Evolutionary conservation across 2,329 filamentous ascomycete species (phyloP).

Genomic region (Albophoma yamanashiensis): DNA sequence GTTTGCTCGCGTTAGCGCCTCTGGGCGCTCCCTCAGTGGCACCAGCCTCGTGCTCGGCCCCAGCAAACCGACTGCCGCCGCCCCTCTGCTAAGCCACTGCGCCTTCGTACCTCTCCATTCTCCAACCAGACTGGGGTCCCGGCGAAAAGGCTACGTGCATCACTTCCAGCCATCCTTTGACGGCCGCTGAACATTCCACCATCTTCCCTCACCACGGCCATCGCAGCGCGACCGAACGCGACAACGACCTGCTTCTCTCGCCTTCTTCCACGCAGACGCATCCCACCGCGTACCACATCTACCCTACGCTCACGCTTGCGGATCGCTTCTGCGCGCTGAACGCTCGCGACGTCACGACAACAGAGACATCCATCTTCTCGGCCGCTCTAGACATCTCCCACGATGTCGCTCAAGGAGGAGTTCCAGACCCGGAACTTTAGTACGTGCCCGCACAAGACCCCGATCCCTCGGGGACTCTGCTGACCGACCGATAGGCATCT

Average conservation of each 20-base stretch:
- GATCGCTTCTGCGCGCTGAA: conserved; percentile 2
- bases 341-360: conserved; percentile 4
- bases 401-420: conserved; percentile 62
- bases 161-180: conserved; percentile 11
- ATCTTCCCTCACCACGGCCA: conserved; percentile 9
- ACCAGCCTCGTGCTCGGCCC: conserved; percentile 1
- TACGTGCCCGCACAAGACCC: conserved; percentile 28
- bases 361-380: not conserved
- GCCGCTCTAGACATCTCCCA: conserved; percentile 22
- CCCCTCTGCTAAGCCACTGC: conserved; percentile 4
- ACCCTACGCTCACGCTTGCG: not conserved
- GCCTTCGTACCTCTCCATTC: conserved; percentile 5
- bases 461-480: not conserved
- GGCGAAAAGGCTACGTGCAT: conserved; percentile 21
- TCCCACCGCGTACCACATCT: not conserved
- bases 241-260: not conserved
- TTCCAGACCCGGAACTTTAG: conserved; percentile 66
- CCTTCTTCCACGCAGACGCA: not conserved
- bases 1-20: not conserved
- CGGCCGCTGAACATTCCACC: conserved; percentile 9
- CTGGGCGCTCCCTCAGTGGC: not conserved
- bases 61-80: not conserved
- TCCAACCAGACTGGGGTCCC: not conserved
- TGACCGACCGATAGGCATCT: conserved; percentile 45
- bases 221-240: not conserved